Base-by-base conservation (phyloP, 2,329 filamentous ascomycete species). In the Colletotrichum noveboracense region DNA sequence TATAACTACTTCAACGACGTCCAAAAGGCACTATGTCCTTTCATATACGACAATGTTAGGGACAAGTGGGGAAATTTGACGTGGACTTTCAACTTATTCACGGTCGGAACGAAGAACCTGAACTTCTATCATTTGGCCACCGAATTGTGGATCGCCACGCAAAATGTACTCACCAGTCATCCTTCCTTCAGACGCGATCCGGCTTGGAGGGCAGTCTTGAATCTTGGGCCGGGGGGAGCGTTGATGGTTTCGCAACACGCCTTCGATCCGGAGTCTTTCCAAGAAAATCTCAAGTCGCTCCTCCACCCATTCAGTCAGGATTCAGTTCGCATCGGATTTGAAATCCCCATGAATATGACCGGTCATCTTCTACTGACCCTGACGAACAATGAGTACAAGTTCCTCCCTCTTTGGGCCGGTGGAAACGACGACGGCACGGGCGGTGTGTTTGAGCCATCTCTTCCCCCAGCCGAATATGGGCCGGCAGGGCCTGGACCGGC, bases 341-440 rank as follows among this genome's bases (percentile, higher is more conserved):
- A 85, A 32, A 82, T 85, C 5, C 79, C 81, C 2, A 80, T 86
- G 30, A 80, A 80, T 16, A 77, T 86, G 5, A 87, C 85, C 1
- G 82, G 83, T 4, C 87, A 90, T 77, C 77, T 90, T 28, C 81
- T 93, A 0, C 85, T 92, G 1, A 87, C 86, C 7, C 85, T 94
- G 3, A 83, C 84, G 1, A 87, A 90, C 5, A 84, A 89, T 3
- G 93, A 94, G 82, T 88, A 90, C 77, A 89, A 89, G 72, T 94
- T 88, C 77, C 85, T 94, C 5, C 92, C 93, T 0, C 84, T 94
- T 6, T 94, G 92, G 92, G 92, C 91, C 1, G 92, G 90, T 6
- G 93, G 86, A 2, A 81, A 84, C 58, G 85, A 91, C 74, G 89
- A 91, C 77, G 87, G 86, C 18, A 89, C 87, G 6, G 88, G 89